Evolutionary conservation across 441 rosid species (phyloP).

Genomic region (Erodium texanum): DNA sequence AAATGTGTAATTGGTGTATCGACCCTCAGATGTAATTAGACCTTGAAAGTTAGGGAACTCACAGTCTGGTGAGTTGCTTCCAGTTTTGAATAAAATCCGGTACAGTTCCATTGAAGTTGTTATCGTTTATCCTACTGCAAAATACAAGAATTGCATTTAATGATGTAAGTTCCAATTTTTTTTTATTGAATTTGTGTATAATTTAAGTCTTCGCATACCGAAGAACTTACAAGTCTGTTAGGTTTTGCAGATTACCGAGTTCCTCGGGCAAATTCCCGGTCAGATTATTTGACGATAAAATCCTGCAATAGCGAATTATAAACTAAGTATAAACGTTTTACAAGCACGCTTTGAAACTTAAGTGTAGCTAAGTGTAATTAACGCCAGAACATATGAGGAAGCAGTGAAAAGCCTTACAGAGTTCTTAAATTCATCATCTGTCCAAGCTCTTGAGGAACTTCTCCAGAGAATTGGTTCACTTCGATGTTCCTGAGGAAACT

Average conservation of each 20-base stretch:
- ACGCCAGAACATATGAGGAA: neutral
- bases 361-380: no score
- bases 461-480: slow-evolving; percentile 62
- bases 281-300: slow-evolving; percentile 63
- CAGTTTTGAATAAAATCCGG: slow-evolving; percentile 41
- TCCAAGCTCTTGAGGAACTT: slow-evolving; percentile 61
- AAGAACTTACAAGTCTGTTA: slow-evolving; percentile 52
- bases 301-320: slow-evolving; percentile 31
- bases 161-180: neutral
- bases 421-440: slow-evolving; percentile 42
- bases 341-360: no score
- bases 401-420: slow-evolving; percentile 36
- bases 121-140: slow-evolving; percentile 52
- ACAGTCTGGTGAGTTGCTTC: slow-evolving; percentile 46
- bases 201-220: neutral
- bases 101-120: slow-evolving; percentile 42
- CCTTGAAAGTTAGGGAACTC: slow-evolving; percentile 19
- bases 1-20: no score
- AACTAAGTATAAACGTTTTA: neutral
- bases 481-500: slow-evolving; percentile 49
- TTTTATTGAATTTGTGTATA: neutral
- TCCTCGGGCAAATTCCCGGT: slow-evolving; percentile 54
- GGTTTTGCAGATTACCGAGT: slow-evolving; percentile 40
- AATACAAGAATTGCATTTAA: slow-evolving; percentile 10
- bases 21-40: neutral